A percentile compares a stretch with the other conserved stretches of the same genome.
Conservation (phyloP, 176 grass and related monocot genomes). For the Musa schizocarpa region DNA sequence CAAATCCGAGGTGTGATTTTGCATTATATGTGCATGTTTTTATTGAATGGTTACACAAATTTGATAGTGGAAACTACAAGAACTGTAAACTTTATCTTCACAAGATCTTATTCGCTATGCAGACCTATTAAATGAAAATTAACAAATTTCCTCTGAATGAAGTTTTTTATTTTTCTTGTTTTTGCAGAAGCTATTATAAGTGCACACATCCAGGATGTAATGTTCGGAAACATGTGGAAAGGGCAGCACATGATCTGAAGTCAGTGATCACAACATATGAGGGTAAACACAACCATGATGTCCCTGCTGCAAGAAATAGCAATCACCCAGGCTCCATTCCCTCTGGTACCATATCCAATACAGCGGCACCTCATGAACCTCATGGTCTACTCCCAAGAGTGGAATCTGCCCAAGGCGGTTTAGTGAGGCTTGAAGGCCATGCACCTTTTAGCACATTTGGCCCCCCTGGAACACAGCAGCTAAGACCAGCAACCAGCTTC, state of each 20-base stretch:
- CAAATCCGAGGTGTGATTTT: slow-evolving; percentile 12
- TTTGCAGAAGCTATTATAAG: slow-evolving; percentile 58
- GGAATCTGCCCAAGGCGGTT: slow-evolving; percentile 5
- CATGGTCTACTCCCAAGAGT: slow-evolving; percentile 9
- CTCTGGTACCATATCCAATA: neutral
- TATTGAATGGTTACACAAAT: neutral
- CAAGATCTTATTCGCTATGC: neutral
- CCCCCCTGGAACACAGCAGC: slow-evolving; percentile 31
- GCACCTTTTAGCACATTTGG: slow-evolving; percentile 24
- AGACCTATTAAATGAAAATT: neutral
- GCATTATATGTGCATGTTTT: neutral
- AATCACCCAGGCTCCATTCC: neutral
- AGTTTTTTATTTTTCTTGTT: neutral
- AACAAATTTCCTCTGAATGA: neutral
- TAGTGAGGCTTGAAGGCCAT: neutral
- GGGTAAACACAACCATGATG: slow-evolving; percentile 5
- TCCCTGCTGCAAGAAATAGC: slow-evolving; percentile 21
- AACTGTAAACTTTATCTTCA: neutral
- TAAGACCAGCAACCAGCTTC: slow-evolving; percentile 32
- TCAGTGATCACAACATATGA: slow-evolving; percentile 10
- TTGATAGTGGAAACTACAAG: neutral
- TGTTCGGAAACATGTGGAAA: slow-evolving; percentile 32
- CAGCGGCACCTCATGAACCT: neutral
- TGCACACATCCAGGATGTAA: slow-evolving; percentile 32
- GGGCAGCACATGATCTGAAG: neutral